Evolutionary conservation across 2,329 filamentous ascomycete genomes (phyloP).

Genomic region (Gaeumannomyces tritici): DNA sequence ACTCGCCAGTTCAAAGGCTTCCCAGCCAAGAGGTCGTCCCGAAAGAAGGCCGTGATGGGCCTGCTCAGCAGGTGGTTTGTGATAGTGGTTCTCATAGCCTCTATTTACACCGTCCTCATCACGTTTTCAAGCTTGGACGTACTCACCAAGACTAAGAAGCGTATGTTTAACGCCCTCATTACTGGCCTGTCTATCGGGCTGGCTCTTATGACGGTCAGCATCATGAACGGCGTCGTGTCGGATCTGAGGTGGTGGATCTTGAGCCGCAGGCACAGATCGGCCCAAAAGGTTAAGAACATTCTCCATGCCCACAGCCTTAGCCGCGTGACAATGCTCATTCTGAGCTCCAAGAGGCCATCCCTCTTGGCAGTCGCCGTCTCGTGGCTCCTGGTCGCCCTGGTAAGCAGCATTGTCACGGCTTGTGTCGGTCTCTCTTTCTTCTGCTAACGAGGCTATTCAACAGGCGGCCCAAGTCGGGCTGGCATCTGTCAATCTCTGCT

Average conservation of each 20-base stretch:
- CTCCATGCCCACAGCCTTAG: conserved; percentile 1
- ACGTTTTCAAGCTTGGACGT: neutral
- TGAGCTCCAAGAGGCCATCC: neutral
- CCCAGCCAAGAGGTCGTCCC: conserved; percentile 1
- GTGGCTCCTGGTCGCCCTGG: neutral
- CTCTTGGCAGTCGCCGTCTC: neutral
- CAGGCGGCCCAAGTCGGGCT: neutral
- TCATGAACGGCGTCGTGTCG: conserved; percentile 30
- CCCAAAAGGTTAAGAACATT: conserved; percentile 23
- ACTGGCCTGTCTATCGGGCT: conserved; percentile 31
- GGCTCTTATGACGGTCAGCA: conserved; percentile 30
- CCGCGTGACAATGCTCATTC: neutral
- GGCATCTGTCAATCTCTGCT: conserved; percentile 29
- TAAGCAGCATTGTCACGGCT: neutral
- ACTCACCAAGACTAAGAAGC: neutral
- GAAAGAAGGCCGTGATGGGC: neutral
- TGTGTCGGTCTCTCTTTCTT: neutral
- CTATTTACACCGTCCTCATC: neutral
- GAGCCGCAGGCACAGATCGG: conserved; percentile 22
- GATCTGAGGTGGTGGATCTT: conserved; percentile 38
- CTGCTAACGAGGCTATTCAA: neutral
- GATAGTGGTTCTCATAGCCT: neutral
- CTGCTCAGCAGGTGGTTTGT: neutral
- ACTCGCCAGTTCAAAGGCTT: conserved; percentile 1
- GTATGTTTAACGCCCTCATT: conserved; percentile 30